These are phyloP conservation scores for Lithospermum erythrorhizon DNA, from an alignment of 257 asterid species.

Conservation along the genomic window DNA sequence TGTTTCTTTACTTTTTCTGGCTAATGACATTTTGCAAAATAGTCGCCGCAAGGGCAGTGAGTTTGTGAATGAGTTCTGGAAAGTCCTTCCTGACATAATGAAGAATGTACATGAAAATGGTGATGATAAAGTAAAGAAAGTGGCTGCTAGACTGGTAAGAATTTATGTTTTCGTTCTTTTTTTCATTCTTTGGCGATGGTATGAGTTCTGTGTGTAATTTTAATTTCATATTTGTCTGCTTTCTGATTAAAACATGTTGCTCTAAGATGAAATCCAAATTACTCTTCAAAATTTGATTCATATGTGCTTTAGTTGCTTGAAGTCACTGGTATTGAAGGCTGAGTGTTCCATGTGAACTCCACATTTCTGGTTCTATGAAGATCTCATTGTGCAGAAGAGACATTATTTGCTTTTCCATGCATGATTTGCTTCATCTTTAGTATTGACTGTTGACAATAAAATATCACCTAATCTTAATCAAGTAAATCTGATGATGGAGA, in stretches of 20 bases:
- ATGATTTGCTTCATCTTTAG: too few relatives aligned
- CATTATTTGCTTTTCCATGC: too few relatives aligned
- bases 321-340: too few relatives aligned
- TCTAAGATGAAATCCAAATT: neutral
- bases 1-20: conserved; percentile 68
- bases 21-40: conserved; percentile 91
- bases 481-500: too few relatives aligned
- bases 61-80: conserved; percentile 94
- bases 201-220: neutral
- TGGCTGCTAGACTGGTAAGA: conserved; percentile 76
- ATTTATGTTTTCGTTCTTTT: neutral
- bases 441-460: too few relatives aligned
- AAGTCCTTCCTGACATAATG: conserved; percentile 73
- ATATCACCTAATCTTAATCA: too few relatives aligned
- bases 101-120: conserved; percentile 55
- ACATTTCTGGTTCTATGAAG: too few relatives aligned
- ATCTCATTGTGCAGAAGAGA: too few relatives aligned
- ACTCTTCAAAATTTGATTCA: too few relatives aligned
- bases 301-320: too few relatives aligned
- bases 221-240: neutral
- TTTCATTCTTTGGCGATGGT: neutral
- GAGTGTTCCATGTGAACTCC: too few relatives aligned
- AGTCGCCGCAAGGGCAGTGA: conserved; percentile 97
- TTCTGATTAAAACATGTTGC: neutral
- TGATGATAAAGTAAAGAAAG: conserved; percentile 63